Base-by-base conservation (phyloP, 2,329 filamentous ascomycete genomes). In the Microdochium trichocladiopsis region DNA sequence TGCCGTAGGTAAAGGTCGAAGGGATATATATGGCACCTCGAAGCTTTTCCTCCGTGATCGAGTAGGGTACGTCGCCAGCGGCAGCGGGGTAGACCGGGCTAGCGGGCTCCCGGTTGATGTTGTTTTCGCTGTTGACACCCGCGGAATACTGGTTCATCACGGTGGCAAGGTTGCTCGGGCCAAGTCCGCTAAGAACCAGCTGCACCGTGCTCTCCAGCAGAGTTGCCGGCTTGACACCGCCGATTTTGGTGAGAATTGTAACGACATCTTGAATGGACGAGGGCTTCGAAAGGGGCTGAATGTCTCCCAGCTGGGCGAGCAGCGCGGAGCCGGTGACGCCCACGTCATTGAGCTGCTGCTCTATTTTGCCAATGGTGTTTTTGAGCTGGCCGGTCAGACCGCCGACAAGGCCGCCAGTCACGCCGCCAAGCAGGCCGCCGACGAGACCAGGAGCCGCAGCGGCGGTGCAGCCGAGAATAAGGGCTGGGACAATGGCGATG, bases 1-100 rank as follows among this genome's bases (percentile, higher is more conserved):
- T 21, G 18, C 50, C 50, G 16, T 53, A 53, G 3, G 50, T 53
- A 47, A 56, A 56, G 4, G 12, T 25, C 3, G 22, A 22, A 6
- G 54, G 54, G 31, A 56, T 56, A 25, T 49, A 47, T 33, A 56
- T 51, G 18, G 52, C 52, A 5, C 25, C 50, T 4, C 52, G 54
- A 11, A 56, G 52, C 43, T 50, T 12, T 1, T 45, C 48, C 25
- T 53, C 54, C 8, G 25, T 24, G 21, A 52, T 14, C 2, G 43
- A 52, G 33, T 50, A 55, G 2, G 52, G 47, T 25, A 48, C 50
- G 45, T 55, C 54, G 18, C 25, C 41, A 14, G 47, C 1, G 25
- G n/a, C 47, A 8, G 41, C n/a, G 9, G 51, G 53, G 28, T 49
- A 55, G 3, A 55, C 22, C 1, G 45, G 31, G 2, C 14, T 24